These are phyloP conservation scores for Manihot esculenta DNA, from an alignment of 441 rosid species.

Conservation along the genomic window DNA sequence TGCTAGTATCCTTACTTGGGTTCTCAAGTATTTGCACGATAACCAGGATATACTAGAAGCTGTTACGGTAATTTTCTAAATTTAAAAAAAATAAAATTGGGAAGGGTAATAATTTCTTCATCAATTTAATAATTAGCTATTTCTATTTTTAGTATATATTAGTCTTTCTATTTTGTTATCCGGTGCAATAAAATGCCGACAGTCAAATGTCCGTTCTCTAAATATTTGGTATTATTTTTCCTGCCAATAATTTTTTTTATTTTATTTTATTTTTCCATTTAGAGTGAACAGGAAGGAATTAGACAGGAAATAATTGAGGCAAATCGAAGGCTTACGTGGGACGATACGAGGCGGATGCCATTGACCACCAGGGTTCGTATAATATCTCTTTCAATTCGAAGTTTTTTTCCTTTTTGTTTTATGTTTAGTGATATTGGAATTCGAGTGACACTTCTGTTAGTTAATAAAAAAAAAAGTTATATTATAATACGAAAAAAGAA, in stretches of 20 bases:
- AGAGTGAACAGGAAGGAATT: constrained; percentile 72
- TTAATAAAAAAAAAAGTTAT: no score
- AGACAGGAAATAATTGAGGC: constrained; percentile 44
- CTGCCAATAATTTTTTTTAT: background rate
- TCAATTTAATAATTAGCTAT: background rate
- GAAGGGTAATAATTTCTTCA: no score
- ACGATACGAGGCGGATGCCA: constrained; percentile 84
- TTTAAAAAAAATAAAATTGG: background rate
- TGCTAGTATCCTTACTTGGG: constrained; percentile 82
- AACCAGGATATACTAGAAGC: constrained; percentile 49
- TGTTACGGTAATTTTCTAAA: constrained; percentile 44
- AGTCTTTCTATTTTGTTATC: background rate
- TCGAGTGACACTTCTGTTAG: no score
- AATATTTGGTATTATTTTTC: background rate
- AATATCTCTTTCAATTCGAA: background rate
- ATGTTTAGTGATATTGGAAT: no score
- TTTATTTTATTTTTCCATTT: background rate
- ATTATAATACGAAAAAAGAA: no score
- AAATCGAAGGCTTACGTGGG: constrained; percentile 73
- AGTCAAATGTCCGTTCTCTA: background rate
- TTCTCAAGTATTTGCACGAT: constrained; percentile 78
- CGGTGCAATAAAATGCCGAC: constrained; percentile 1
- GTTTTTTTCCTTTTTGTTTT: no score
- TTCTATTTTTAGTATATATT: background rate
- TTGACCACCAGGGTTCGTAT: constrained; percentile 61